Percentiles rank a stretch among this genome's conserved stretches.
Evolutionary conservation across 2,329 filamentous ascomycete species (phyloP).

Genomic region (Colletotrichum spinosum): DNA sequence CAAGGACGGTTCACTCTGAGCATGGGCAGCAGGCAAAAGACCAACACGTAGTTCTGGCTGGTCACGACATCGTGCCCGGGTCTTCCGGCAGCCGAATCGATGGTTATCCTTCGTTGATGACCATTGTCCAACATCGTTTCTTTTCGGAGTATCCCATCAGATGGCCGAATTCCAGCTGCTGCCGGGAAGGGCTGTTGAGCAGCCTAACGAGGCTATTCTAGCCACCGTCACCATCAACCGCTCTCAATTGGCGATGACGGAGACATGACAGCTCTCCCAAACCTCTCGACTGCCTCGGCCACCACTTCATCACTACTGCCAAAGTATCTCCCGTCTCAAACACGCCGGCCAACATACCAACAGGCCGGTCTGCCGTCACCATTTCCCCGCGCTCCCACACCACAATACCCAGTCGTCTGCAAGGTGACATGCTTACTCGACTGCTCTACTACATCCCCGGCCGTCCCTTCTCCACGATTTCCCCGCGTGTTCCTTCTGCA

Average conservation of each 20-base stretch:
- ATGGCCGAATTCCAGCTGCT: not conserved
- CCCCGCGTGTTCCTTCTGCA: constrained; percentile 3
- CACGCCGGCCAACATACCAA: not conserved
- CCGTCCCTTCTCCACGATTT: constrained; percentile 13
- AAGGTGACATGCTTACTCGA: not conserved
- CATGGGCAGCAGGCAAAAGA: too few relatives aligned
- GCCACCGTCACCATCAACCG: not conserved
- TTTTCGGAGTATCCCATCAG: not conserved
- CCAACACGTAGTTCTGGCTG: too few relatives aligned
- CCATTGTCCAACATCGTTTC: too few relatives aligned
- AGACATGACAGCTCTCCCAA: not conserved
- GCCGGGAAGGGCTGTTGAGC: not conserved
- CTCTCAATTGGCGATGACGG: not conserved
- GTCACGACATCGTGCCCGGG: too few relatives aligned
- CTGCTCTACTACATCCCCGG: not conserved
- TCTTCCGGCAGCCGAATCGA: too few relatives aligned
- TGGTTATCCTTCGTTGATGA: too few relatives aligned
- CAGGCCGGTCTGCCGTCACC: constrained; percentile 3
- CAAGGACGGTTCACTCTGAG: too few relatives aligned
- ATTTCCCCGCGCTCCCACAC: constrained; percentile 29
- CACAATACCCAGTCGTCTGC: constrained; percentile 6
- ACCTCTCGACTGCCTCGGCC: constrained; percentile 15
- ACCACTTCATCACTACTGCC: constrained; percentile 2
- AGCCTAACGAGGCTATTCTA: not conserved
- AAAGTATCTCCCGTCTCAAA: constrained; percentile 12